These are phyloP conservation scores for Xenosphaeropsis pyriputrescens DNA, from an alignment of 2,329 filamentous ascomycete genomes.

Conservation along the genomic window DNA sequence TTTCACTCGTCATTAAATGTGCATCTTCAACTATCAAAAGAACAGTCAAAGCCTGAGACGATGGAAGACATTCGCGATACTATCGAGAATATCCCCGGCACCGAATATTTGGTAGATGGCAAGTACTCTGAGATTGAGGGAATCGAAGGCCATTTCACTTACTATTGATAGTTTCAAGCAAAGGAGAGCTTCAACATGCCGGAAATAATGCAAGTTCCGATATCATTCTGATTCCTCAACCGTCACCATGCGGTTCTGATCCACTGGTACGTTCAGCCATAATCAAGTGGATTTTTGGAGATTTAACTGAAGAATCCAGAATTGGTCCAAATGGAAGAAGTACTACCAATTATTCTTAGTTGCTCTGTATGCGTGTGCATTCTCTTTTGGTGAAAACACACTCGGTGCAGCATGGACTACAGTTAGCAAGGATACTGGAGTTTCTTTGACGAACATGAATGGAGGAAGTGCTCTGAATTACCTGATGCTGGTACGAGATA, in stretches of 20 bases:
- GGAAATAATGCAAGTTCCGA: slow-evolving; percentile 13
- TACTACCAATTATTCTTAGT: slow-evolving; percentile 23
- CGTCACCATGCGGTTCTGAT: slow-evolving; percentile 16
- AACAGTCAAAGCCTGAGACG: too few species aligned
- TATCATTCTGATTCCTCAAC: slow-evolving; percentile 19
- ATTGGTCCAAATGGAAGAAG: slow-evolving; percentile 22
- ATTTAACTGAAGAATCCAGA: slow-evolving; percentile 3
- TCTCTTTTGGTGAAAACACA: slow-evolving; percentile 25
- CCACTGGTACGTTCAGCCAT: slow-evolving; percentile 9
- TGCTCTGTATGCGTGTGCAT: slow-evolving; percentile 23
- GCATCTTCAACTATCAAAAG: too few species aligned
- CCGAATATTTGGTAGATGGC: slow-evolving; percentile 1
- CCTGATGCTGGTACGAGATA: slow-evolving; percentile 14
- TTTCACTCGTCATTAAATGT: too few species aligned
- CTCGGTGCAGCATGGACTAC: slow-evolving; percentile 25
- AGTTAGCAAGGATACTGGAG: slow-evolving; percentile 22
- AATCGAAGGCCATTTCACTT: not conserved
- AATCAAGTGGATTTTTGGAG: not conserved
- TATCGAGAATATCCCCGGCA: not conserved
- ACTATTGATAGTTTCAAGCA: not conserved
- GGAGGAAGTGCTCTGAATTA: slow-evolving; percentile 25
- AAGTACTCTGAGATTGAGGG: not conserved
- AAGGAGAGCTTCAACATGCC: slow-evolving; percentile 7
- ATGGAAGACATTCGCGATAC: not conserved
- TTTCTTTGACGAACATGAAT: slow-evolving; percentile 24